A percentile compares a stretch with the other conserved stretches of the same genome.
These are phyloP conservation scores for Fagopyrum esculentum DNA, from an alignment of 148 eudicot genomes.

Conservation along the genomic window DNA sequence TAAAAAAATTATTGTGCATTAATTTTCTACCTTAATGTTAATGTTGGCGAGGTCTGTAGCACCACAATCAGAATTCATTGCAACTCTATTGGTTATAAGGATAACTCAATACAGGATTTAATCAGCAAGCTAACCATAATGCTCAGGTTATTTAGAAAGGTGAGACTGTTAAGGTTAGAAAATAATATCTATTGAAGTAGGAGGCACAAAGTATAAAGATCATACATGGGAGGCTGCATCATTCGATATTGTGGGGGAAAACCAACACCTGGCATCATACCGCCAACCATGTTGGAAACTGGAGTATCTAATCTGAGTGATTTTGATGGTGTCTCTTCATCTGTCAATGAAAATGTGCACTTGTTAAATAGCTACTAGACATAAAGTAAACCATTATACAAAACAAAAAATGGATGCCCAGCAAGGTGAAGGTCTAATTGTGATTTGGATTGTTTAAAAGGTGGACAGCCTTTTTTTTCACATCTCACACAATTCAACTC, in stretches of 20 bases:
- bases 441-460: background rate
- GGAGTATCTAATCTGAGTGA: slow-evolving; percentile 56
- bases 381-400: background rate
- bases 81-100: background rate
- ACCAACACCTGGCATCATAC: slow-evolving; percentile 53
- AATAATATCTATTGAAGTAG: background rate
- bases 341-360: slow-evolving; percentile 31
- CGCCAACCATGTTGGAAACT: slow-evolving; percentile 39
- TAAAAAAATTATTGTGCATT: background rate
- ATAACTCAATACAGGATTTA: background rate
- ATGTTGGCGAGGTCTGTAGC: background rate
- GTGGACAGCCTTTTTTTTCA: background rate
- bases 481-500: background rate
- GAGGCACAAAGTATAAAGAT: slow-evolving; percentile 2
- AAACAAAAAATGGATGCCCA: background rate
- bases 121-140: background rate
- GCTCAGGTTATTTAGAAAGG: background rate
- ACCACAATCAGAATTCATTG: background rate
- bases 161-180: background rate
- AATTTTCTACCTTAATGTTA: background rate
- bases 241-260: slow-evolving; percentile 62
- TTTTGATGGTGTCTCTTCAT: slow-evolving; percentile 76
- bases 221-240: slow-evolving; percentile 63
- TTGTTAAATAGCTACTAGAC: background rate
- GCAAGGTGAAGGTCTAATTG: background rate